Conservation (phyloP, 148 eudicot genomes). For the Gaultheria prostrata region DNA sequence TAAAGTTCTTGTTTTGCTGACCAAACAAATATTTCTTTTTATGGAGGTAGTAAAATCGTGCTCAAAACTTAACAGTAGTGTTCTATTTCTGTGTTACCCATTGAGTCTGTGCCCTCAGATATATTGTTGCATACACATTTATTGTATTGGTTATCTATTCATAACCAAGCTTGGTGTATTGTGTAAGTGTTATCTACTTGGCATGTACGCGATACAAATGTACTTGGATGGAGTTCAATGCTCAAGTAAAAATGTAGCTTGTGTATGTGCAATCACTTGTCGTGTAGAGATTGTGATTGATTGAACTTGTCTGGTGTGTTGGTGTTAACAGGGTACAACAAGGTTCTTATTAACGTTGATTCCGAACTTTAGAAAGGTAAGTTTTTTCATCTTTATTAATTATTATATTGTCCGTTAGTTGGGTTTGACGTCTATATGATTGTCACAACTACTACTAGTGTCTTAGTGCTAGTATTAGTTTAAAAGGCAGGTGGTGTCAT, state of each 20-base stretch:
- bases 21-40: too few species aligned
- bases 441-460: neutral
- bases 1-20: too few species aligned
- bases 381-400: neutral
- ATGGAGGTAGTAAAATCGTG: too few species aligned
- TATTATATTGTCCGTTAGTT: neutral
- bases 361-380: slow-evolving; percentile 87
- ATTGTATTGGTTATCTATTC: neutral
- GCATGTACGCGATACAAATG: neutral
- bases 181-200: neutral
- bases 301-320: slow-evolving; percentile 7
- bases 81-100: neutral
- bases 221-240: neutral
- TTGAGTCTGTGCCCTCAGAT: neutral
- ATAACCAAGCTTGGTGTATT: neutral
- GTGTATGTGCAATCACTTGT: neutral
- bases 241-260: neutral
- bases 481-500: neutral
- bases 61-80: neutral
- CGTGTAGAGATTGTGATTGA: neutral
- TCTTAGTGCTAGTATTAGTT: neutral
- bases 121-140: neutral
- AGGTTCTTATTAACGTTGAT: slow-evolving; percentile 73
- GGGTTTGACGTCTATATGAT: neutral
- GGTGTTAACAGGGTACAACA: slow-evolving; percentile 61